Evolutionary conservation across 805 yeast genomes (phyloP).

Genomic region (Candida saitoana): DNA sequence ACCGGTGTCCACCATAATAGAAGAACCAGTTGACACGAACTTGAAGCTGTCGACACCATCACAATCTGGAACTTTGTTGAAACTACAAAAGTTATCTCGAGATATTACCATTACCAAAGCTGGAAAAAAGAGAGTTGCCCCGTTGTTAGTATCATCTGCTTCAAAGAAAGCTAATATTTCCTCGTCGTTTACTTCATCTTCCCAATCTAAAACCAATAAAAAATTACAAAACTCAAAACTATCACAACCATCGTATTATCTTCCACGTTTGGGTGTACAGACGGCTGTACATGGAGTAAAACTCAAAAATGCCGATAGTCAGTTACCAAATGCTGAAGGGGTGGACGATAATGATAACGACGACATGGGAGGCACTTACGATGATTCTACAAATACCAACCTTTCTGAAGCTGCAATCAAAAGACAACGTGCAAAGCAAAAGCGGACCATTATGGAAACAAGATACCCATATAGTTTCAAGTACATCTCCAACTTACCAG

Average conservation of each 20-base stretch:
- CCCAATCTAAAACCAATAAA: slow-evolving; percentile 10
- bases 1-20: slow-evolving; percentile 3
- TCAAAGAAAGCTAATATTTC: neutral
- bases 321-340: slow-evolving; percentile 10
- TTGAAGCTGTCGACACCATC: slow-evolving; percentile 2
- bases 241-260: slow-evolving; percentile 42
- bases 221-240: slow-evolving; percentile 26
- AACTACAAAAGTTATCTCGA: slow-evolving; percentile 16
- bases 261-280: slow-evolving; percentile 64
- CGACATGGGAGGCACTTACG: slow-evolving; percentile 36
- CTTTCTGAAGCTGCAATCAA: slow-evolving; percentile 29
- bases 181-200: slow-evolving; percentile 5
- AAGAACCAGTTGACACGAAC: slow-evolving; percentile 16
- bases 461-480: slow-evolving; percentile 36
- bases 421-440: slow-evolving; percentile 28
- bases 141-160: slow-evolving; percentile 54
- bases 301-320: slow-evolving; percentile 9
- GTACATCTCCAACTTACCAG: slow-evolving; percentile 33
- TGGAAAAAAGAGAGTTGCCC: slow-evolving; percentile 74
- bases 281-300: slow-evolving; percentile 59
- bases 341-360: slow-evolving; percentile 43
- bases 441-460: slow-evolving; percentile 25
- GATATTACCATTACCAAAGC: slow-evolving; percentile 66
- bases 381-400: slow-evolving; percentile 15
- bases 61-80: neutral